Evolutionary conservation across 345 rosid genomes (phyloP).

Genomic region (Citrus glauca): DNA sequence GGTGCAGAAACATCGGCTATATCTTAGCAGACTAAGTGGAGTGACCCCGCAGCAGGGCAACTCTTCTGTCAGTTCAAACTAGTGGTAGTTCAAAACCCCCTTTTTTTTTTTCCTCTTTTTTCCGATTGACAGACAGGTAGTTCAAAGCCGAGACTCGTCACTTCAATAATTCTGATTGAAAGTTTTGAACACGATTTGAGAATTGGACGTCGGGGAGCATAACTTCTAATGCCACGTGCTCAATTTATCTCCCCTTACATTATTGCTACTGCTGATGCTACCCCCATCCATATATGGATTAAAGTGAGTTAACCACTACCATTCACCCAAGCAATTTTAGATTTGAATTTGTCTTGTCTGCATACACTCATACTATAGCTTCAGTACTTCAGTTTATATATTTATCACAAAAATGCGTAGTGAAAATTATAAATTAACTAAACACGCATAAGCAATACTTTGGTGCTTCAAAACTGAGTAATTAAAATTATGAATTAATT

Average conservation of each 20-base stretch:
- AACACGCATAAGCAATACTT: accelerated
- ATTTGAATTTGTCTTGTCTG: neutral
- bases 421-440: too few relatives aligned
- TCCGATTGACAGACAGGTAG: neutral
- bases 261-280: neutral
- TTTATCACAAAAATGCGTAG: too few relatives aligned
- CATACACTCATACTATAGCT: too few relatives aligned
- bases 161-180: slow-evolving; percentile 13
- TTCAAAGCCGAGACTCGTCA: neutral
- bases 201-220: slow-evolving; percentile 11
- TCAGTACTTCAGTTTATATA: too few relatives aligned
- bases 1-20: slow-evolving; percentile 86
- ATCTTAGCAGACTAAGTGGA: slow-evolving; percentile 89
- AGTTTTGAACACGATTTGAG: neutral
- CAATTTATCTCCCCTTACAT: neutral
- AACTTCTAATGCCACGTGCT: neutral
- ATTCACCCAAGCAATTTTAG: neutral
- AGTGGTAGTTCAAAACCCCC: too few relatives aligned
- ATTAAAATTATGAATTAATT: too few relatives aligned
- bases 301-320: neutral
- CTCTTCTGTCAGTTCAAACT: slow-evolving; percentile 40
- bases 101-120: too few relatives aligned
- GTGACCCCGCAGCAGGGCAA: slow-evolving; percentile 65
- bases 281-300: neutral
- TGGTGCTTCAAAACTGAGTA: too few relatives aligned